phyloP scores from a whole-genome alignment of 2,329 filamentous ascomycete species.

The Fonsecaea multimorphosa region DNA sequence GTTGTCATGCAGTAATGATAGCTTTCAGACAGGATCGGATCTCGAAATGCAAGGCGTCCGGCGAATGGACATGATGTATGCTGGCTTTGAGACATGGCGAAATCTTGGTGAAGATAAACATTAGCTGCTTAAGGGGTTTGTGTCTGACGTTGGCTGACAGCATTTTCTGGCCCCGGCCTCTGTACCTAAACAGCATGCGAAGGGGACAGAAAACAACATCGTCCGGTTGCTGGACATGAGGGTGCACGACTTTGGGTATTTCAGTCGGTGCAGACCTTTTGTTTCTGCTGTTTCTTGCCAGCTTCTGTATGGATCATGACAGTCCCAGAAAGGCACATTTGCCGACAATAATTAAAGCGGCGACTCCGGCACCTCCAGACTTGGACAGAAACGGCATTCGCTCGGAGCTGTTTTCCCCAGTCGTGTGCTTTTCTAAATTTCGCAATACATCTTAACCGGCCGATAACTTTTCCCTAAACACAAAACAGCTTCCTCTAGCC shows the following conservation, averaged over 20 bases:
- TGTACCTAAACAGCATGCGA: not conserved
- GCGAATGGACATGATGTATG: too few species aligned
- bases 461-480: not conserved
- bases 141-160: not conserved
- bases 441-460: not conserved
- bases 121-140: not conserved
- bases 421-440: conserved; percentile 11
- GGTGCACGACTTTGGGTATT: not conserved
- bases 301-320: not conserved
- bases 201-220: not conserved
- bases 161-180: not conserved
- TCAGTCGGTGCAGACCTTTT: not conserved
- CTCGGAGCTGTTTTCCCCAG: conserved; percentile 4
- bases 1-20: too few species aligned
- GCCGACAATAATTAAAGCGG: conserved; percentile 12
- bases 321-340: conserved; percentile 9
- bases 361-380: conserved; percentile 8
- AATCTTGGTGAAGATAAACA: too few species aligned
- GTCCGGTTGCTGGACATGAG: not conserved
- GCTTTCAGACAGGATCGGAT: too few species aligned
- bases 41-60: too few species aligned
- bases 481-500: not conserved
- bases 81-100: too few species aligned
- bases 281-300: not conserved
- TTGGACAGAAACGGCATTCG: not conserved